Percentiles rank a stretch among this genome's conserved stretches.
Conservation (phyloP, 768 basidiomycete species). For the Phylloporus rhodoxanthus region DNA sequence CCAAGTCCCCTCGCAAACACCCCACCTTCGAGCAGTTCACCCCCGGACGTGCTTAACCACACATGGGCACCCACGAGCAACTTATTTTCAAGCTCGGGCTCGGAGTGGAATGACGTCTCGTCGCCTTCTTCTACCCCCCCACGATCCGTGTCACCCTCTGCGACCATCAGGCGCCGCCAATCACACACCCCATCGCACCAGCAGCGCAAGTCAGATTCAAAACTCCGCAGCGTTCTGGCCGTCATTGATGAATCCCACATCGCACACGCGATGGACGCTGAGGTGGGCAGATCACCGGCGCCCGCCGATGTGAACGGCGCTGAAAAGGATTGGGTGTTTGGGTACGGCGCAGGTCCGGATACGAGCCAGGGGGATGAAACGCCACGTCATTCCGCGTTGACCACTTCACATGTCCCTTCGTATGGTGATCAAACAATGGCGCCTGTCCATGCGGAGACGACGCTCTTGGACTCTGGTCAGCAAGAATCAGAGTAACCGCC, state of each 20-base stretch:
- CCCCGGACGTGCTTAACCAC: conserved; percentile 29
- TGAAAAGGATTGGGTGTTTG: conserved; percentile 35
- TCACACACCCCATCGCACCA: conserved; percentile 44
- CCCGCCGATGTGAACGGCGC: conserved; percentile 29
- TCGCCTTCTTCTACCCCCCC: conserved; percentile 39
- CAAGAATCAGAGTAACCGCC: conserved; percentile 10
- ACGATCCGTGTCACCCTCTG: conserved; percentile 49
- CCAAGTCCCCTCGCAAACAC: conserved; percentile 52
- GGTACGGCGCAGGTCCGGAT: conserved; percentile 35
- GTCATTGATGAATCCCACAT: conserved; percentile 60
- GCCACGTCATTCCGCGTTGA: conserved; percentile 37
- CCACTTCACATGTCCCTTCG: conserved; percentile 18
- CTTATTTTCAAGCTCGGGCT: conserved; percentile 44
- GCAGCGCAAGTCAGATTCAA: conserved; percentile 54
- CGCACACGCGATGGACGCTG: conserved; percentile 28
- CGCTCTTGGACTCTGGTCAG: conserved; percentile 18
- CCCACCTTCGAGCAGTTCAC: conserved; percentile 35
- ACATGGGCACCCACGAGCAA: conserved; percentile 49
- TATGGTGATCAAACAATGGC: conserved; percentile 20
- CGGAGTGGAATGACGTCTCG: conserved; percentile 50
- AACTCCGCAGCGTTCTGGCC: conserved; percentile 66
- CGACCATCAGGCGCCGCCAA: conserved; percentile 40
- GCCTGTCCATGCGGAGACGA: background rate
- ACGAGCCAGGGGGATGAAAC: conserved; percentile 37
- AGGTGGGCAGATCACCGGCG: conserved; percentile 14